Evolutionary conservation across 139 green algal genomes (phyloP).

Genomic region (Nannochloris sp.): DNA sequence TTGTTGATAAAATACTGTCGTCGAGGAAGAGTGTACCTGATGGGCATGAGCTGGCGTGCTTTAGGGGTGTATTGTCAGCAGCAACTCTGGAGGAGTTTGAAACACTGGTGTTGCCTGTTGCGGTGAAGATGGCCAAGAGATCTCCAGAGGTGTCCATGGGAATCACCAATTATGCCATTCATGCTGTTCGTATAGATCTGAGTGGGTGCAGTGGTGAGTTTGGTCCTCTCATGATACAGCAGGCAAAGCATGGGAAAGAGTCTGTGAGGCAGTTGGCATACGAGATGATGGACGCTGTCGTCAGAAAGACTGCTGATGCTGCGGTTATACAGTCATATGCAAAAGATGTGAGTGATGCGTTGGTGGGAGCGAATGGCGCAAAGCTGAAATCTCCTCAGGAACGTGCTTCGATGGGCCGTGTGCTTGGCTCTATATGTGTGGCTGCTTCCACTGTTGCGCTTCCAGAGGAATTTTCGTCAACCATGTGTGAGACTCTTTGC

Average conservation of each 20-base stretch:
- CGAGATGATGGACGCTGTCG: slow-evolving; percentile 34
- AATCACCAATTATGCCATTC: slow-evolving; percentile 24
- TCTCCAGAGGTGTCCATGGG: slow-evolving; percentile 58
- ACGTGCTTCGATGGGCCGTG: slow-evolving; percentile 36
- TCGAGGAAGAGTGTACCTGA: slow-evolving; percentile 15
- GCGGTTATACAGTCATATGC: slow-evolving; percentile 13
- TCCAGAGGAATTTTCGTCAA: no score
- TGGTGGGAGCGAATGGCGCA: slow-evolving; percentile 41
- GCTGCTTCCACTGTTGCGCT: no score
- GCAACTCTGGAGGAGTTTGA: slow-evolving; percentile 37
- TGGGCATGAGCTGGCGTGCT: slow-evolving; percentile 19
- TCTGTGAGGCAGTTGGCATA: slow-evolving; percentile 27
- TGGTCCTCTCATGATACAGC: slow-evolving; percentile 41
- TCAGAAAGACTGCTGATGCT: slow-evolving; percentile 17
- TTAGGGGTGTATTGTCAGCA: slow-evolving; percentile 31
- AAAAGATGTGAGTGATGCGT: slow-evolving; percentile 21
- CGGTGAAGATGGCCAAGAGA: slow-evolving; percentile 47
- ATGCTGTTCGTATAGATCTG: slow-evolving; percentile 27
- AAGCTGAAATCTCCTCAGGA: slow-evolving; percentile 56
- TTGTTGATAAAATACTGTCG: slow-evolving; percentile 31
- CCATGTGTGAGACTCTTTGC: no score
- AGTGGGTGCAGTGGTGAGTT: slow-evolving; percentile 41
- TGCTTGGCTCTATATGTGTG: slow-evolving; percentile 12
- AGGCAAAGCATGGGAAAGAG: slow-evolving; percentile 53
- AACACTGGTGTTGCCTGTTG: slow-evolving; percentile 45